Base-by-base conservation (phyloP, 1,139 yeast species). In the Zygosaccharomyces sapae region DNA sequence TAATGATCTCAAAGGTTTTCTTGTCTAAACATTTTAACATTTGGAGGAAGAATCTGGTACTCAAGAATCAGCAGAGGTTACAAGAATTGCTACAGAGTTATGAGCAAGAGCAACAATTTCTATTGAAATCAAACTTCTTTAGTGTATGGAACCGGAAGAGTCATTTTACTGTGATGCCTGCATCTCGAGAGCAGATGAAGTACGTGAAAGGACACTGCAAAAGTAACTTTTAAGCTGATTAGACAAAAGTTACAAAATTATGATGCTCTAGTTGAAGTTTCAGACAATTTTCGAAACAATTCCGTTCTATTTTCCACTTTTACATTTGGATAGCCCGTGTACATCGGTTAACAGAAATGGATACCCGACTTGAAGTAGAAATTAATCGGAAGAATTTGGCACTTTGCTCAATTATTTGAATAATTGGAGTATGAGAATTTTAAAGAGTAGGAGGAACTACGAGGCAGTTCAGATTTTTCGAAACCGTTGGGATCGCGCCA, bases 401-500 rank as follows among this genome's bases (percentile, higher is more conserved):
- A 13, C 24, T 55, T 39, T 65, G 4, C 42, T 62, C 24, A 56
- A 55, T 38, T 52, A 50, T 42, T 43, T 67, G 45, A 66, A 63
- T 38, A 16, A 48, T 4, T 69, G 73, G 72, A 62, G 63, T 16
- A 50, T 69, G 48, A 57, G 58, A 40, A 49, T 56, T 27, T 50
- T 68, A 47, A 68, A 68, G 49, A 50, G 57, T 3, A 57, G 58
- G 34, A 61, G 69, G 45, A 68, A 68, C 50, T 55, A 63, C 19
- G 70, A 65, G 42, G 56, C 63, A 2, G 58, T 67, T 2, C 55
- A 51, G 5, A 54, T 55, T 12, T 69, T 69, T 52, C 55, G 62
- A 38, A 54, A 51, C 18, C 58, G 73, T 40, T 69, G 73, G 73
- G 57, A 62, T 44, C 57, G 73, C 39, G 72, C 72, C 1, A 63